Base-by-base conservation (phyloP, 495 filamentous ascomycete genomes). In the Neurospora discreta region DNA sequence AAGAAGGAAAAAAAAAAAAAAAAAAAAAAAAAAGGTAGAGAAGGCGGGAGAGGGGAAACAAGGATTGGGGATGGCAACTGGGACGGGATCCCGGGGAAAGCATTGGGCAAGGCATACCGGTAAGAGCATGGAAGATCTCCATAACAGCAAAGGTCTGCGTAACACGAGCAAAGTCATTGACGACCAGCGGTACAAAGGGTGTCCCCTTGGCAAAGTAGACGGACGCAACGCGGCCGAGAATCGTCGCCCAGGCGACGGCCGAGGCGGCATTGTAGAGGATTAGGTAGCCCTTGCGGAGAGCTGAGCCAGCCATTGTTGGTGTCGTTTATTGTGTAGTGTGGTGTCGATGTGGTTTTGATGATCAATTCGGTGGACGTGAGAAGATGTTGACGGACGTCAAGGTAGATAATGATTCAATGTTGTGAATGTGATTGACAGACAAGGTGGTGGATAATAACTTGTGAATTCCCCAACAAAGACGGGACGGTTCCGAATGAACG, bases 71-170 rank as follows among this genome's bases (percentile, higher is more conserved):
- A n/a, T 3, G 15, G 40, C 5, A 5, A 42, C 2, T 15, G 39
- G 30, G 60, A 69, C 38, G n/a, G 13, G 38, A 38, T 38, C 38
- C 7, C 36, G 36, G 36, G 7, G 41, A 7, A 41, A 13, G 23
- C 38, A 36, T 11, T 8, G 39, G 42, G 15, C 15, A 42, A 4
- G 4, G 68, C 80, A 70, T 80, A 93, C 91, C 91, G 68, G 89
- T 77, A 1, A 87, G 77, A 40, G 92, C 89, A 82, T 99, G 95
- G 69, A 93, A 74, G 38, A 98, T 84, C 82, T 99, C 95, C 75
- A 97, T 83, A 15, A 89, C 75, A 1, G 95, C 95, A 71, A 92
- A 81, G 0, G 91, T 94, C 83, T 99, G 95, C 39, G 91, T 93
- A 84, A 87, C 89, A 73, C 89, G 88, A 60, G 90, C 87, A 73